phyloP scores from a whole-genome alignment of 768 basidiomycete genomes.

The Boletellus emodensis region DNA sequence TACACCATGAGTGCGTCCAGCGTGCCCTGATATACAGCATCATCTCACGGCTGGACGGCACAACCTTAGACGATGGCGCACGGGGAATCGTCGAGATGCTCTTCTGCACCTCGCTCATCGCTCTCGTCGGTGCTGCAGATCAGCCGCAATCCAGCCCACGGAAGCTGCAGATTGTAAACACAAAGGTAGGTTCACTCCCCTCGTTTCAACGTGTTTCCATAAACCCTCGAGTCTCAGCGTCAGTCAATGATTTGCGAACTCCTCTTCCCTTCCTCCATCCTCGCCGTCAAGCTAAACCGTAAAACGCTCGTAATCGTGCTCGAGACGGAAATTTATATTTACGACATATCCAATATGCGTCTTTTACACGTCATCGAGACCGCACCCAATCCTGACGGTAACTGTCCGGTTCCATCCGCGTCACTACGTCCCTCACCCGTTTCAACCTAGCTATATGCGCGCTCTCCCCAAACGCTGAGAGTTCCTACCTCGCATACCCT shows the following conservation, averaged over 20 bases:
- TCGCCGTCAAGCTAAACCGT: slow-evolving; percentile 96
- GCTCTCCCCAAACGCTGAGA: slow-evolving; percentile 89
- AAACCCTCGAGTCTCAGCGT: slow-evolving; percentile 46
- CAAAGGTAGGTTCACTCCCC: slow-evolving; percentile 63
- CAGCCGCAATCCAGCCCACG: slow-evolving; percentile 87
- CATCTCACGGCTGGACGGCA: not conserved
- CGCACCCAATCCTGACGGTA: slow-evolving; percentile 91
- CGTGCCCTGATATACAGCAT: not conserved
- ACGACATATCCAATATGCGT: slow-evolving; percentile 98
- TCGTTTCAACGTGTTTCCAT: slow-evolving; percentile 2
- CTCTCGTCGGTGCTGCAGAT: slow-evolving; percentile 93
- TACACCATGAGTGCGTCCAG: slow-evolving; percentile 82
- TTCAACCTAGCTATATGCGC: slow-evolving; percentile 79
- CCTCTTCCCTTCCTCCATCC: slow-evolving; percentile 92
- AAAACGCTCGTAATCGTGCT: slow-evolving; percentile 95
- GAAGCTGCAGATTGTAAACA: slow-evolving; percentile 96
- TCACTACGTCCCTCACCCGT: not conserved
- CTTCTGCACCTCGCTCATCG: slow-evolving; percentile 97
- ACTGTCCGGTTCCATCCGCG: slow-evolving; percentile 6
- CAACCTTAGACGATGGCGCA: slow-evolving; percentile 75
- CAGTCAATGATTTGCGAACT: slow-evolving; percentile 99
- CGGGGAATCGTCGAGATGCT: slow-evolving; percentile 98
- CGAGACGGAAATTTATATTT: slow-evolving; percentile 97
- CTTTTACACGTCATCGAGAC: slow-evolving; percentile 97
- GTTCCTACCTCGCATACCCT: slow-evolving; percentile 94